Conservation (phyloP, 1,139 yeast genomes). For the Geotrichum histeridarum region DNA sequence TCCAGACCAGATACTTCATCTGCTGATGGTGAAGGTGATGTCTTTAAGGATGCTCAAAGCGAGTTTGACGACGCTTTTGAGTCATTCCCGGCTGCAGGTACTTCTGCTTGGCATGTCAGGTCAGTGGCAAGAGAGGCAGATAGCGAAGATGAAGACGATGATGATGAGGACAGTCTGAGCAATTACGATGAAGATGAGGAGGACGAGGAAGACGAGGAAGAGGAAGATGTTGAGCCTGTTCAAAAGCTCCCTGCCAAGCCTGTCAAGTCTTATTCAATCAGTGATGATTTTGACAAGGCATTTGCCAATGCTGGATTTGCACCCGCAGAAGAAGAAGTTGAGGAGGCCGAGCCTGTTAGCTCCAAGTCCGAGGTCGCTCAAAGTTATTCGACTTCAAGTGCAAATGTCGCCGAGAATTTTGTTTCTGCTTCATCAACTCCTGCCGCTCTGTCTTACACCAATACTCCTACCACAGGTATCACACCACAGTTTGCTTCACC, state of each 20-base stretch:
- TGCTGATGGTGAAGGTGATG: not conserved
- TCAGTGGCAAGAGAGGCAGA: not conserved
- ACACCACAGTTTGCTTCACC: constrained; percentile 2
- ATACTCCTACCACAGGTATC: not conserved
- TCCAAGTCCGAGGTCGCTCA: not conserved
- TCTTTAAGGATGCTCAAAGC: not conserved
- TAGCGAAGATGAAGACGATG: not conserved
- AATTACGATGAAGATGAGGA: not conserved
- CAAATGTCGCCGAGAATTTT: not conserved
- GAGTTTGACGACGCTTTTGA: constrained; percentile 5
- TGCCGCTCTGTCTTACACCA: constrained; percentile 5
- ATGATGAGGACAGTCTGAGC: not conserved
- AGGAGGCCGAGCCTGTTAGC: not conserved
- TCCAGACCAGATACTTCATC: not conserved
- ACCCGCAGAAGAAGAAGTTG: constrained; percentile 7
- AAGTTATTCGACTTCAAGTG: not conserved
- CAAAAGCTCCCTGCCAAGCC: not conserved
- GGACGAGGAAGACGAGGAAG: not conserved
- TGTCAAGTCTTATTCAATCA: not conserved
- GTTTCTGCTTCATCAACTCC: constrained; percentile 2
- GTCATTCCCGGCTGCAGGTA: not conserved
- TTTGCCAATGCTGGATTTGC: constrained; percentile 3
- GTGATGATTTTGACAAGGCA: constrained; percentile 11
- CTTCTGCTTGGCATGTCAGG: not conserved
- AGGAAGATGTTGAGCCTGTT: not conserved